Base-by-base conservation (phyloP, 2,329 filamentous ascomycete species). In the Phoma sp. region DNA sequence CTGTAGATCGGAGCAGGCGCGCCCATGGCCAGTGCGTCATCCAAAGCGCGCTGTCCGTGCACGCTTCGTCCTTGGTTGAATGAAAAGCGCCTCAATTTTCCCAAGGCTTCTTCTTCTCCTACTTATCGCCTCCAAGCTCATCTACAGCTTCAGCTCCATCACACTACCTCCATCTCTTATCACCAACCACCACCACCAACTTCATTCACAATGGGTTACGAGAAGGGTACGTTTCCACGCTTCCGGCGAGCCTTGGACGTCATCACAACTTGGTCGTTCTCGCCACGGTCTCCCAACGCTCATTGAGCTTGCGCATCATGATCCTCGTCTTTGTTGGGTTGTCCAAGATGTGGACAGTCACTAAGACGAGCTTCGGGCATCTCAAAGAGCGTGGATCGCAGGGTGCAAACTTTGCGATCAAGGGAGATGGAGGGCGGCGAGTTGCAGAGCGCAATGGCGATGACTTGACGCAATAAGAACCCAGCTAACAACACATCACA, bases 401-500 rank as follows among this genome's bases (percentile, higher is more conserved):
- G 42, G 33, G 42, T 63, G 61, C 53, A 57, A 54, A 48, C 59
- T 65, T 67, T 66, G 70, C 68, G 67, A 67, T 64, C 58, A 57
- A 54, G 58, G 55, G 54, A 62, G 54, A 47, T 47, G 18, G 60
- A 41, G 18, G 18, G 53, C 52, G 55, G 56, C 55, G 57, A 59
- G 47, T 48, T 56, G 22, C 24, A 48, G 47, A 54, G 55, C 51
- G 43, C 38, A 38, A 47, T 40, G 32, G 43, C 37, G 32, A 55
- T 10, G 47, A 38, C 41, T 45, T 36, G 10, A 47, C 8, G n/a
- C 3, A 9, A 52, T 47, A 37, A 41, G 52, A 47, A 53, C 40
- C 39, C 24, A 22, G 52, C 68, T 73, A 55, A 73, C 65, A 52
- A 55, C 49, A 52, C 45, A 50, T 42, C 18, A 60, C 74, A 96